phyloP scores from a whole-genome alignment of 2,329 filamentous ascomycete species.

The Epichloe sibirici region DNA sequence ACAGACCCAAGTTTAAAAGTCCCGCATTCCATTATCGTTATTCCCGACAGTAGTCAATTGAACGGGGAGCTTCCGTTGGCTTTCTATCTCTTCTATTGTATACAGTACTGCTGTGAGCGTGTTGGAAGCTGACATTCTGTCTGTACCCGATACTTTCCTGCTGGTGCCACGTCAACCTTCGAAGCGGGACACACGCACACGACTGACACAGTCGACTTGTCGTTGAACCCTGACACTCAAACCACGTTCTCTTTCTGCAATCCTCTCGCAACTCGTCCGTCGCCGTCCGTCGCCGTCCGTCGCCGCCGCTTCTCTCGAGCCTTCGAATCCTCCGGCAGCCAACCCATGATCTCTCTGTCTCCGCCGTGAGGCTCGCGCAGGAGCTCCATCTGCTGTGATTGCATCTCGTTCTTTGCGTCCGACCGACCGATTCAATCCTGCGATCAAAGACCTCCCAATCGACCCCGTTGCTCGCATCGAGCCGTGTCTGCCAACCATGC shows the following conservation, averaged over 20 bases:
- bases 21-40: too few relatives aligned
- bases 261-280: too few relatives aligned
- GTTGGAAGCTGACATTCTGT: background rate
- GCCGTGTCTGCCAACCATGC: constrained; percentile 8
- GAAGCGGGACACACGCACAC: too few relatives aligned
- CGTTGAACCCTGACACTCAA: background rate
- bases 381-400: constrained; percentile 4
- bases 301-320: background rate
- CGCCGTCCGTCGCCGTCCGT: background rate
- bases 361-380: constrained; percentile 14
- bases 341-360: constrained; percentile 12
- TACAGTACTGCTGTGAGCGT: background rate
- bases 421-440: background rate
- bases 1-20: too few relatives aligned
- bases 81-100: background rate
- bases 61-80: background rate
- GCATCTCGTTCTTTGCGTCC: background rate
- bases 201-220: too few relatives aligned
- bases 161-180: too few relatives aligned
- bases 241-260: background rate
- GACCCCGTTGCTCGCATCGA: background rate
- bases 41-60: too few relatives aligned
- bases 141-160: background rate
- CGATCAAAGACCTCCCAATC: background rate
- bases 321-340: background rate